Conservation (phyloP, 495 filamentous ascomycete genomes). For the Aspergillus sparsus region DNA sequence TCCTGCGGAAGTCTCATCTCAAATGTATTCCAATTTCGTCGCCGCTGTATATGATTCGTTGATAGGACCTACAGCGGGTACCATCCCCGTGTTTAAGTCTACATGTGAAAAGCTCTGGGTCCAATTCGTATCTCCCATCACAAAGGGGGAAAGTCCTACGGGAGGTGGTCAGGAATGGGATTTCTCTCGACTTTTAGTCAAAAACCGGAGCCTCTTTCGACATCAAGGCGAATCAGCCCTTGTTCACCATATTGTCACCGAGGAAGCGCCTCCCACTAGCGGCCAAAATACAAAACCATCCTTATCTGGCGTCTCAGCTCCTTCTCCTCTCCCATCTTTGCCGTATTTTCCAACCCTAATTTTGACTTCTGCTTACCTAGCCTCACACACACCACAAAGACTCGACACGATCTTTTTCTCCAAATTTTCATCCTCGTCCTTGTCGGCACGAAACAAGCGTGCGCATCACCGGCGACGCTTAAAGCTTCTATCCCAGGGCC, state of each 20-base stretch:
- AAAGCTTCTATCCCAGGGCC: conserved; percentile 47
- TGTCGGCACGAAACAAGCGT: conserved; percentile 50
- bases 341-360: conserved; percentile 82
- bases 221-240: conserved; percentile 74
- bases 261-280: conserved; percentile 26
- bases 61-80: conserved; percentile 47
- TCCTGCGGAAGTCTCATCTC: conserved; percentile 31
- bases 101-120: conserved; percentile 72
- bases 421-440: conserved; percentile 64
- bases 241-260: conserved; percentile 65
- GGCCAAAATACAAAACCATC: conserved; percentile 28
- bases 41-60: conserved; percentile 44
- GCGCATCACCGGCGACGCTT: conserved; percentile 58
- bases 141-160: conserved; percentile 37
- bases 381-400: conserved; percentile 80
- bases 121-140: conserved; percentile 62
- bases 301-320: conserved; percentile 30
- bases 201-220: conserved; percentile 72
- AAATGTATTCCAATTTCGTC: conserved; percentile 47
- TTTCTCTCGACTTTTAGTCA: conserved; percentile 77
- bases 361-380: conserved; percentile 84
- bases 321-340: conserved; percentile 50
- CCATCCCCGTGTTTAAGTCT: conserved; percentile 42
- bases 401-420: conserved; percentile 84
- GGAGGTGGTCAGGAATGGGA: conserved; percentile 62